These are phyloP conservation scores for Kodamaea jinghongensis DNA, from an alignment of 805 yeast genomes.

Conservation along the genomic window DNA sequence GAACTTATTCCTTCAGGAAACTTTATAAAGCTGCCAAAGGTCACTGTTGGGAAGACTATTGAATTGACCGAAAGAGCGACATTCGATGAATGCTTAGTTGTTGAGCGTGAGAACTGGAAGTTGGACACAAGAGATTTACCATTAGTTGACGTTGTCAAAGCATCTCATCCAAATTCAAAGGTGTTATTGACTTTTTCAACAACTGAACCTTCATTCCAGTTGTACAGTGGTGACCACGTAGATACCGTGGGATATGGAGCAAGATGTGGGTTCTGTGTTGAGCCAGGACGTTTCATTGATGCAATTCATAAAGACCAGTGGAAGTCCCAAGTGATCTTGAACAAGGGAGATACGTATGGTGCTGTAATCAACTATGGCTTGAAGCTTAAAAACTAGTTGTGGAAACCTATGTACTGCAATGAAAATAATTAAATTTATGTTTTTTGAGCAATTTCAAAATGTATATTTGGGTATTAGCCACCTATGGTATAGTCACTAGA, in stretches of 20 bases:
- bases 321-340: conserved; percentile 45
- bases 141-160: conserved; percentile 39
- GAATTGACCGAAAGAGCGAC: conserved; percentile 22
- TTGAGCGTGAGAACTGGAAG: conserved; percentile 26
- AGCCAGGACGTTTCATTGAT: conserved; percentile 57
- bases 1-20: conserved; percentile 37
- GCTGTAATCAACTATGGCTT: conserved; percentile 36
- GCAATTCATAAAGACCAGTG: conserved; percentile 50
- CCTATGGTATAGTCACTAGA: too few species aligned
- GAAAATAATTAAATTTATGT: too few species aligned
- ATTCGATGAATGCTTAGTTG: conserved; percentile 50
- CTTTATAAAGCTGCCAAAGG: conserved; percentile 1
- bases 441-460: too few species aligned
- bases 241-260: conserved; percentile 34
- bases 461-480: too few species aligned
- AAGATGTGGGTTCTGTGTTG: conserved; percentile 59
- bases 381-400: not conserved
- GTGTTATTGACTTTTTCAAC: conserved; percentile 43
- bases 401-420: too few species aligned
- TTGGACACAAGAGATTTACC: conserved; percentile 48
- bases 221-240: conserved; percentile 59
- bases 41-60: conserved; percentile 32
- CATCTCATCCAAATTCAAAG: conserved; percentile 44
- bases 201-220: conserved; percentile 67
- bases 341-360: conserved; percentile 54